Evolutionary conservation across 345 rosid species (phyloP), one percentile per base, ranked within the genome.

Genomic region (Litchi chinensis): DNA sequence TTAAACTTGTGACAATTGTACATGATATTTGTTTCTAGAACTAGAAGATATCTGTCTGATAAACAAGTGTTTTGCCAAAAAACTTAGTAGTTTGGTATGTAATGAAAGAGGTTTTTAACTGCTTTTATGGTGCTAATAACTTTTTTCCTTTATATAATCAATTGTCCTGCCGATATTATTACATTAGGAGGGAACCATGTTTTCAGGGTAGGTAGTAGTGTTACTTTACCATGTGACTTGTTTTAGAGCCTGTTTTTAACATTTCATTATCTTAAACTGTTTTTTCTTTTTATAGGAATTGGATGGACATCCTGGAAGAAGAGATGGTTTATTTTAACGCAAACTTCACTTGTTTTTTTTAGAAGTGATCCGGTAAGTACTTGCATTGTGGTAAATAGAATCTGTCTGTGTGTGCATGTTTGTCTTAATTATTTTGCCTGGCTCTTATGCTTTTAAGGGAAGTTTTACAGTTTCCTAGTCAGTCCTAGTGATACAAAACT

Each of bases 291-390:
- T 64, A 56, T 67, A 90, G 96, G 96, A 81, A 89, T 92, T 82
- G 96, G 96, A 73, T 92, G 96, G 96, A 92, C 96, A 74, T 88
- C 93, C 8, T 92, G 93, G 96, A 92, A 90, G 85, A 92, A 90
- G 77, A 82, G 93, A 70, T 90, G 93, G 96, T 92, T 92, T 81
- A 89, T 90, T 79, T 83, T 92, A 69, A 90, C 93, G 40, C 84
- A 86, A 64, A 92, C 89, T 44, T 92, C 96, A 16, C 76, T 92
- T 75, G 93, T 92, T 85, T 92, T 92, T 89, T 92, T 92, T 82
- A 88, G 96, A 81, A 89, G 91, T 56, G 93, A 92, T 86, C 96
- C 93, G 12, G 93, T 92, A 82, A 83, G 91, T 85, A 73, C 57
- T 71, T 66, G 39, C 66, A 32, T 68, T 73, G 62, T 63, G n/a